phyloP scores from a whole-genome alignment of 2,329 filamentous ascomycete species.

The Pseudogymnoascus sp. region DNA sequence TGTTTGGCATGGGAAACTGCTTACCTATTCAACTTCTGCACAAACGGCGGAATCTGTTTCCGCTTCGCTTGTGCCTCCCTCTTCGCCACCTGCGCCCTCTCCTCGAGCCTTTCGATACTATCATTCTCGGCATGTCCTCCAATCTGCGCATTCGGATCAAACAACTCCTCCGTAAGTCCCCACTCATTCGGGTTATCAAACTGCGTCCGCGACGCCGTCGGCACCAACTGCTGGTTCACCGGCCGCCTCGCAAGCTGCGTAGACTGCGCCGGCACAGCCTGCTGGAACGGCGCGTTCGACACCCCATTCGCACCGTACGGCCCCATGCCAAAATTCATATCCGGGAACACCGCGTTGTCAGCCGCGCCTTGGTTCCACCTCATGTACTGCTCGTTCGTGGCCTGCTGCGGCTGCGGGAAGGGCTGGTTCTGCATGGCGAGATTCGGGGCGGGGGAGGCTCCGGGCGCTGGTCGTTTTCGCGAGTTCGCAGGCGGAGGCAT shows the following conservation, averaged over 20 bases:
- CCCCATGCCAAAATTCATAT: constrained; percentile 26
- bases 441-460: constrained; percentile 54
- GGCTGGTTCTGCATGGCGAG: constrained; percentile 43
- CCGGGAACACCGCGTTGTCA: constrained; percentile 29
- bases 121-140: constrained; percentile 50
- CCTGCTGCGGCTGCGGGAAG: constrained; percentile 35
- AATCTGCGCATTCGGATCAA: constrained; percentile 25
- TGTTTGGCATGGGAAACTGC: constrained; percentile 22
- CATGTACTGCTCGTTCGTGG: constrained; percentile 44
- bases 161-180: constrained; percentile 32
- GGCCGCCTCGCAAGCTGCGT: constrained; percentile 28
- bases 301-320: constrained; percentile 16
- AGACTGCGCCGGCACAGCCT: constrained; percentile 18
- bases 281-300: constrained; percentile 22
- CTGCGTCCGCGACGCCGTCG: constrained; percentile 19
- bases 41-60: constrained; percentile 95
- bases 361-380: constrained; percentile 39
- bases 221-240: constrained; percentile 25
- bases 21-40: constrained; percentile 95
- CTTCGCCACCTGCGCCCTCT: constrained; percentile 72
- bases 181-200: constrained; percentile 30
- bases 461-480: constrained; percentile 68
- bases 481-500: constrained; percentile 38
- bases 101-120: constrained; percentile 70
- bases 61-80: constrained; percentile 80